These are phyloP conservation scores for Arabis alpina DNA, from an alignment of 345 rosid genomes.

Conservation along the genomic window DNA sequence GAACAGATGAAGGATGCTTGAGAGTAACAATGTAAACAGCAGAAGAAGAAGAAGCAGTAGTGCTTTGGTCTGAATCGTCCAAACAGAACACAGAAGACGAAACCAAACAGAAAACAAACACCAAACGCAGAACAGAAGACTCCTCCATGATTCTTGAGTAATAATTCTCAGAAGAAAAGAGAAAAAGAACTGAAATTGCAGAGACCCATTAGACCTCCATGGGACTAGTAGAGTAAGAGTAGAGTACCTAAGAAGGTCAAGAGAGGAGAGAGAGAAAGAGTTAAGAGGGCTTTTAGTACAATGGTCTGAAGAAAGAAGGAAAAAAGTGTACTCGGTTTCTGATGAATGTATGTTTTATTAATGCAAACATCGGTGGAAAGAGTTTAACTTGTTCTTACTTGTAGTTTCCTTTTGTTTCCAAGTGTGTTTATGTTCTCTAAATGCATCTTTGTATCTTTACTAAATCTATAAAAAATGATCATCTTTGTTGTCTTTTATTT, in stretches of 20 bases:
- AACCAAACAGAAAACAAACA: conserved; percentile 45
- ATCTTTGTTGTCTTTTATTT: conserved; percentile 31
- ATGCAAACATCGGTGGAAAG: conserved; percentile 42
- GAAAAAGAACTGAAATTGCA: conserved; percentile 27
- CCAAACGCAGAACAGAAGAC: conserved; percentile 31
- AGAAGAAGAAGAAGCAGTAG: conserved; percentile 50
- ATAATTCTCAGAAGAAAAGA: conserved; percentile 38
- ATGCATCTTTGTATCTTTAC: conserved; percentile 24
- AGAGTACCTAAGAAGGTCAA: conserved; percentile 13
- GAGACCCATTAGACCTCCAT: conserved; percentile 48
- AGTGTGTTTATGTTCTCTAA: conserved; percentile 36
- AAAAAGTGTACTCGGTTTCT: conserved; percentile 37
- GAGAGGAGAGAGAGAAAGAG: conserved; percentile 1
- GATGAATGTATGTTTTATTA: conserved; percentile 21
- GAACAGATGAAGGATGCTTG: conserved; percentile 62
- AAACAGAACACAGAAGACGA: conserved; percentile 36
- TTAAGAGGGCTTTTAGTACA: conserved; percentile 20
- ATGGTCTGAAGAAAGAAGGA: conserved; percentile 34
- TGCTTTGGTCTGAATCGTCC: conserved; percentile 45
- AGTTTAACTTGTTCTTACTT: conserved; percentile 39
- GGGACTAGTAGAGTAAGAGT: conserved; percentile 20
- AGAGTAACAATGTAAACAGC: conserved; percentile 85
- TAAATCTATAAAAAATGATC: not conserved
- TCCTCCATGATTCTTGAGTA: conserved; percentile 29
- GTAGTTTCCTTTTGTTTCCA: conserved; percentile 37